phyloP scores from a whole-genome alignment of 371 early-diverging fungal species.

The Enterocytospora artemiae region DNA sequence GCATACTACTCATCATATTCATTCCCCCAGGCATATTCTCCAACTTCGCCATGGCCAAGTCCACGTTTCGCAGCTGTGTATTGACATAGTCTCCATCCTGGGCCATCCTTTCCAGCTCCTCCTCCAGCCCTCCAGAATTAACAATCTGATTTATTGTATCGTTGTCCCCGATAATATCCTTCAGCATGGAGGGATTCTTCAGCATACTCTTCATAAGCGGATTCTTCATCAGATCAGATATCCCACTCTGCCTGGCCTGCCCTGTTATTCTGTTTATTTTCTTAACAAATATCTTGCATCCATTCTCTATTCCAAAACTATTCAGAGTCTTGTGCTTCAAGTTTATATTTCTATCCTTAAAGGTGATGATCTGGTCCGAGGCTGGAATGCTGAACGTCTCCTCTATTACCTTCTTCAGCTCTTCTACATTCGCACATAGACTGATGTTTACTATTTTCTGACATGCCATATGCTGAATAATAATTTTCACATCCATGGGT shows the following conservation, averaged over 20 bases:
- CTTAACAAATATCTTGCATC: slow-evolving; percentile 33
- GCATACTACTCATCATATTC: slow-evolving; percentile 55
- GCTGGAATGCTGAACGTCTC: slow-evolving; percentile 26
- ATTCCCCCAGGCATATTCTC: slow-evolving; percentile 59
- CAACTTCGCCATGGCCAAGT: slow-evolving; percentile 57
- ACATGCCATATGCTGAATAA: slow-evolving; percentile 40
- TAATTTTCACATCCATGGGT: slow-evolving; percentile 21
- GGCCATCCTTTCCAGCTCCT: slow-evolving; percentile 55
- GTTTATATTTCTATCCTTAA: slow-evolving; percentile 38
- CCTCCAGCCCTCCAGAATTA: slow-evolving; percentile 49
- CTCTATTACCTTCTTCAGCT: slow-evolving; percentile 45
- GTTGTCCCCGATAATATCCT: slow-evolving; percentile 52
- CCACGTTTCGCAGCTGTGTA: slow-evolving; percentile 56
- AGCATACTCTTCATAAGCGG: slow-evolving; percentile 53
- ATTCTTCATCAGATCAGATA: slow-evolving; percentile 35
- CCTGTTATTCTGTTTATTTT: slow-evolving; percentile 26
- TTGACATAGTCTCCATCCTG: slow-evolving; percentile 56
- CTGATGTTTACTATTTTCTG: slow-evolving; percentile 30
- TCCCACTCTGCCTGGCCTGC: slow-evolving; percentile 1
- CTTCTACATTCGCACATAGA: slow-evolving; percentile 33
- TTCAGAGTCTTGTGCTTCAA: slow-evolving; percentile 38
- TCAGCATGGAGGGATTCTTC: slow-evolving; percentile 53
- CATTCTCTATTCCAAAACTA: slow-evolving; percentile 26
- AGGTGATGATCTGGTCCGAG: slow-evolving; percentile 24
- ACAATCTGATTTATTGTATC: slow-evolving; percentile 48